These are phyloP conservation scores for Jaltomata sinuosa DNA, from an alignment of 257 asterid genomes.

Conservation along the genomic window DNA sequence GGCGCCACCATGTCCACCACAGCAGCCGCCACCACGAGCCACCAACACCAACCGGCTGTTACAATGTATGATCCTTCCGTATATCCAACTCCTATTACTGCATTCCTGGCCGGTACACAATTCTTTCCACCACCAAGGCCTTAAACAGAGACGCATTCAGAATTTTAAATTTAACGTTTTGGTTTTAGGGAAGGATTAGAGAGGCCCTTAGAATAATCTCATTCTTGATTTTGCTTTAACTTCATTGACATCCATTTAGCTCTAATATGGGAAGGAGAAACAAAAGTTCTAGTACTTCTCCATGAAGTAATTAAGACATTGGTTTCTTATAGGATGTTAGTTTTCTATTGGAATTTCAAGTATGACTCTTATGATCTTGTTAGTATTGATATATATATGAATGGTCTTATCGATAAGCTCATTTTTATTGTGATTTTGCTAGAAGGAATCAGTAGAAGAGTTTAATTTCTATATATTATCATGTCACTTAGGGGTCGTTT, in stretches of 20 bases:
- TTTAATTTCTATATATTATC: neutral
- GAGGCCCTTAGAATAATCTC: neutral
- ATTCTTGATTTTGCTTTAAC: slow-evolving; percentile 4
- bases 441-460: neutral
- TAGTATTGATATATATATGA: neutral
- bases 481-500: neutral
- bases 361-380: slow-evolving; percentile 14
- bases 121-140: slow-evolving; percentile 77
- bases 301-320: neutral
- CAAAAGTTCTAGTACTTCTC: neutral
- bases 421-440: neutral
- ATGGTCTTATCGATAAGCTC: neutral
- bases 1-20: slow-evolving; percentile 9
- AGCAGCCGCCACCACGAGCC: slow-evolving; percentile 5
- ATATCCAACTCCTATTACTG: slow-evolving; percentile 42
- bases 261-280: neutral
- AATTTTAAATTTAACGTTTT: neutral
- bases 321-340: neutral
- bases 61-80: slow-evolving; percentile 54
- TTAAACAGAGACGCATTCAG: neutral
- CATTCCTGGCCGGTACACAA: slow-evolving; percentile 83
- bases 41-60: slow-evolving; percentile 2
- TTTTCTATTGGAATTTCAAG: slow-evolving; percentile 23
- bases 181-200: neutral
- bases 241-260: neutral